phyloP scores from a whole-genome alignment of 225 moss, liverwort and hornwort species.

The Thuidium tamariscinum region DNA sequence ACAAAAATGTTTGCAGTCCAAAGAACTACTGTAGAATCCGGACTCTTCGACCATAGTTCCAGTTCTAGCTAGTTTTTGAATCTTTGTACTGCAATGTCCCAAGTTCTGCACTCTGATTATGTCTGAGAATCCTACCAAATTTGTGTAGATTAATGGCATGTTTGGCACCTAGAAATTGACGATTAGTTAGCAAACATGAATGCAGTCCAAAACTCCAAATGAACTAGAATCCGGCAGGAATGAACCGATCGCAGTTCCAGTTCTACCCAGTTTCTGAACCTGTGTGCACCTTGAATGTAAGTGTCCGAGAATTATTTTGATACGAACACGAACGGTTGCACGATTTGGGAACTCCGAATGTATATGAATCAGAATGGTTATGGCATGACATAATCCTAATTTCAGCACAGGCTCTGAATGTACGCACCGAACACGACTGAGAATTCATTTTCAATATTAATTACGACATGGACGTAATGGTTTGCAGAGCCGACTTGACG shows the following conservation, averaged over 20 bases:
- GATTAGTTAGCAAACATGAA: not conserved
- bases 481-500: constrained; percentile 8
- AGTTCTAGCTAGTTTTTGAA: not conserved
- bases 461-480: not conserved
- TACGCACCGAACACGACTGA: no score
- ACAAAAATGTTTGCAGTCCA: not conserved
- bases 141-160: not conserved
- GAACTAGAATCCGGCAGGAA: not conserved
- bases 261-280: not conserved
- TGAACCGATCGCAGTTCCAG: not conserved
- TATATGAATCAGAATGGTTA: not conserved
- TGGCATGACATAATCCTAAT: not conserved
- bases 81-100: not conserved
- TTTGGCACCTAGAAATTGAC: not conserved
- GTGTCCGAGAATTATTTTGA: not conserved
- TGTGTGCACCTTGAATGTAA: not conserved
- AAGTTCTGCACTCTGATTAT: not conserved
- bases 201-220: not conserved
- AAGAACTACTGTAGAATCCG: not conserved
- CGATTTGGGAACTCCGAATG: not conserved
- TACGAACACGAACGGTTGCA: not conserved
- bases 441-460: no score
- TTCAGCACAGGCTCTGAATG: not conserved
- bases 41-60: not conserved
- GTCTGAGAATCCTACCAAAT: not conserved